These are phyloP conservation scores for Abelmoschus esculentus DNA, from an alignment of 345 rosid species.

Conservation along the genomic window DNA sequence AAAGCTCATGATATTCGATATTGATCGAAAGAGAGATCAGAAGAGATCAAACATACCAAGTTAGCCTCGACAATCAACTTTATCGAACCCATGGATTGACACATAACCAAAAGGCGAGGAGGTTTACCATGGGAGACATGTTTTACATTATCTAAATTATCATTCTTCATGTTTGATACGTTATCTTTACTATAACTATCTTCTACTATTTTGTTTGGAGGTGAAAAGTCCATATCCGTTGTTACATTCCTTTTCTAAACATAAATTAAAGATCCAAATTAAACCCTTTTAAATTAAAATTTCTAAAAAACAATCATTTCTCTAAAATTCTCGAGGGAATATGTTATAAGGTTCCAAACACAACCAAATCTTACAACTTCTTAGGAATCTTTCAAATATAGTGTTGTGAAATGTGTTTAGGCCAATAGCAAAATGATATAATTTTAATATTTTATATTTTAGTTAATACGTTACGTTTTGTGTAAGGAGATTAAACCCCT, in stretches of 20 bases:
- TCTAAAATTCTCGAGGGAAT: no score
- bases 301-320: no score
- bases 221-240: conserved; percentile 62
- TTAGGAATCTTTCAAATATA: not conserved
- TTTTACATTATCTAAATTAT: conserved; percentile 38
- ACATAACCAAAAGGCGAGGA: conserved; percentile 46
- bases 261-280: no score
- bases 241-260: no score
- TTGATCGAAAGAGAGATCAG: not conserved
- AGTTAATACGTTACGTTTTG: no score
- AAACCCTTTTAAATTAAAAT: conserved; percentile 10
- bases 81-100: conserved; percentile 36
- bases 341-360: no score
- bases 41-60: conserved; percentile 32
- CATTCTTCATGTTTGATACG: conserved; percentile 30
- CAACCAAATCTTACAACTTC: not conserved
- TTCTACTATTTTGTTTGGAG: conserved; percentile 37
- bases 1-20: not conserved
- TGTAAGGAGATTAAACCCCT: no score
- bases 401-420: no score
- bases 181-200: conserved; percentile 35
- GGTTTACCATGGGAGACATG: conserved; percentile 56
- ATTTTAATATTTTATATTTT: no score
- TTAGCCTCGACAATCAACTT: conserved; percentile 43
- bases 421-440: no score